Percentiles rank a stretch among this genome's conserved stretches.
Conservation (phyloP, 306 rosid species). For the Casuarina equisetifolia region DNA sequence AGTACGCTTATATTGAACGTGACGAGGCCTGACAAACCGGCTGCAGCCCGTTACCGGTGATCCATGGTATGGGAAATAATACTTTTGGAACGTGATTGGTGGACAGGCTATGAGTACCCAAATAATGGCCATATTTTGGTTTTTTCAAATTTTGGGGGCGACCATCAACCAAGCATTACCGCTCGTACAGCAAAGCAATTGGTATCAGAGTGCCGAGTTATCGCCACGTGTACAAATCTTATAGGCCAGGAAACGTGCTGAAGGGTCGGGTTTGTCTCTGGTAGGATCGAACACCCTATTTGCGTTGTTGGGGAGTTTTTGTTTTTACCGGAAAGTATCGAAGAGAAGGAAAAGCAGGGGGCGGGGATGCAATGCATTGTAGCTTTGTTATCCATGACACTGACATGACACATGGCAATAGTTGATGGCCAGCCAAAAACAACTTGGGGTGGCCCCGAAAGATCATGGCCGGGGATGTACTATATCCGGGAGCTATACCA, state of each 20-base stretch:
- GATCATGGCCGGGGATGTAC: neutral
- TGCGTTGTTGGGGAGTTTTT: neutral
- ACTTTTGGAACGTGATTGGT: slow-evolving; percentile 8
- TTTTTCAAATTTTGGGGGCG: neutral
- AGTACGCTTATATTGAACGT: slow-evolving; percentile 38
- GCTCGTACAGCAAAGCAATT: slow-evolving; percentile 15
- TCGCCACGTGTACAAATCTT: slow-evolving; percentile 46
- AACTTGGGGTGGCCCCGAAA: neutral
- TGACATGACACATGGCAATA: neutral
- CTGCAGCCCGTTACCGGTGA: slow-evolving; percentile 56
- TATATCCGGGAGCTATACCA: too few species aligned
- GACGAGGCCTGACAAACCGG: slow-evolving; percentile 30
- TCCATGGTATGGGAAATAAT: neutral
- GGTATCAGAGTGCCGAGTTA: neutral
- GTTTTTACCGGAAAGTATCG: neutral
- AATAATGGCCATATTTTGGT: neutral
- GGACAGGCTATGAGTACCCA: slow-evolving; percentile 45
- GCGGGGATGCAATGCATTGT: neutral
- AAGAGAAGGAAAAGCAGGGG: neutral
- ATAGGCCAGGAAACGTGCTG: slow-evolving; percentile 36
- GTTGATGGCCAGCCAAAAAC: neutral
- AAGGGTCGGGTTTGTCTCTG: slow-evolving; percentile 27
- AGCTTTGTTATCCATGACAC: neutral
- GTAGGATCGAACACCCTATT: slow-evolving; percentile 30
- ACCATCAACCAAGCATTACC: too few species aligned